phyloP scores from a whole-genome alignment of 2,329 filamentous ascomycete species.

The Phaeosphaeriaceae sp. region DNA sequence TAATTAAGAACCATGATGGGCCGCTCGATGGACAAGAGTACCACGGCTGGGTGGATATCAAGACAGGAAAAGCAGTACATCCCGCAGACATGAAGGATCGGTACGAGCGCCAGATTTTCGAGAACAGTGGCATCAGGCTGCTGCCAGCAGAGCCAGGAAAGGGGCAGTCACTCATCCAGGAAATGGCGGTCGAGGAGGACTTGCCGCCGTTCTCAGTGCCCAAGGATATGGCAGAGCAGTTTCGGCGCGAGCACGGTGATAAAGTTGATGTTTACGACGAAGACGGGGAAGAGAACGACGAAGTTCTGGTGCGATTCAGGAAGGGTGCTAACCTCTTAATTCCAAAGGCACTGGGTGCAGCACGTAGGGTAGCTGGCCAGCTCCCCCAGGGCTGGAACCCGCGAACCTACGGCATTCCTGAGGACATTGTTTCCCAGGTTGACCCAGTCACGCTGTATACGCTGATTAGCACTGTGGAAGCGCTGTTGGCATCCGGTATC shows the following conservation, averaged over 20 bases:
- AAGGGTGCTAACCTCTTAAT: conserved; percentile 95
- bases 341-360: conserved; percentile 95
- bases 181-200: conserved; percentile 96
- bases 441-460: conserved; percentile 96
- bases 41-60: conserved; percentile 94
- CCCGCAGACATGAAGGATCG: conserved; percentile 98
- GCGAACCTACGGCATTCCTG: conserved; percentile 92
- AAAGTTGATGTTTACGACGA: conserved; percentile 86
- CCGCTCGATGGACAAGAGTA: conserved; percentile 84
- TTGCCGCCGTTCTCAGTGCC: conserved; percentile 96
- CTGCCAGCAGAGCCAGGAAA: conserved; percentile 96
- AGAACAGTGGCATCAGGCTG: conserved; percentile 95
- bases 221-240: conserved; percentile 96
- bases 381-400: conserved; percentile 97
- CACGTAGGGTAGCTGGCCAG: conserved; percentile 95
- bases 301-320: conserved; percentile 76
- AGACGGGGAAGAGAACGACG: conserved; percentile 90
- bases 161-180: conserved; percentile 91
- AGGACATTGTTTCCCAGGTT: conserved; percentile 97
- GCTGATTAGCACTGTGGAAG: conserved; percentile 89
- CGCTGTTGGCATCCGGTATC: conserved; percentile 89
- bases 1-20: conserved; percentile 98
- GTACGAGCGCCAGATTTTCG: conserved; percentile 95
- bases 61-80: conserved; percentile 92
- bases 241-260: conserved; percentile 94